Conservation (phyloP, 2,329 filamentous ascomycete genomes). For the Arthrobotrys sphaeroides region DNA sequence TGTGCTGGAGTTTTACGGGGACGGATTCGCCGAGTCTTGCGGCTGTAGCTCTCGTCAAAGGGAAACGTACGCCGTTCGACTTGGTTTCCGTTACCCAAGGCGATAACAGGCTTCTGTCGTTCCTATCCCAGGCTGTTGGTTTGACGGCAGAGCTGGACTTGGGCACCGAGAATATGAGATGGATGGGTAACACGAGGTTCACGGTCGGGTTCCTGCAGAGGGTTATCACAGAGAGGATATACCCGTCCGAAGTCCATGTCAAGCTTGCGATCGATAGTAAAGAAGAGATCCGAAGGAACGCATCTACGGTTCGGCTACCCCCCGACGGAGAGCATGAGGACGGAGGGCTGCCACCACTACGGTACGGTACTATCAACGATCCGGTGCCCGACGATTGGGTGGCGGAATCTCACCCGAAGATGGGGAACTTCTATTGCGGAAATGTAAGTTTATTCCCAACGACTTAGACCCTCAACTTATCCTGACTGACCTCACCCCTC, state of each 20-base stretch:
- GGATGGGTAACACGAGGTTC: conserved; percentile 90
- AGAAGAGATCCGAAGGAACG: conserved; percentile 69
- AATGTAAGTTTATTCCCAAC: conserved; percentile 69
- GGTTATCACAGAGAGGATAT: conserved; percentile 77
- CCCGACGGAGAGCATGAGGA: conserved; percentile 48
- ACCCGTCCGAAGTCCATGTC: conserved; percentile 87
- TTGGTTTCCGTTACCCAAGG: conserved; percentile 88
- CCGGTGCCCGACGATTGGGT: conserved; percentile 81
- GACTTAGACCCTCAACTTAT: background rate
- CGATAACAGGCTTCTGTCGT: conserved; percentile 77
- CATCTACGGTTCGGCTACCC: conserved; percentile 59
- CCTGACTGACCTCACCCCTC: background rate
- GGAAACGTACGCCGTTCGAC: conserved; percentile 77
- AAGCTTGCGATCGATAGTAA: conserved; percentile 85
- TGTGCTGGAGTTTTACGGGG: conserved; percentile 89
- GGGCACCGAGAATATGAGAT: conserved; percentile 87
- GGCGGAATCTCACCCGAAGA: conserved; percentile 74
- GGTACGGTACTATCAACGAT: conserved; percentile 82
- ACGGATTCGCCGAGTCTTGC: conserved; percentile 78
- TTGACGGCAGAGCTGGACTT: conserved; percentile 91
- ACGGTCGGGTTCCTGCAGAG: conserved; percentile 83
- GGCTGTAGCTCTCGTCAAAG: conserved; percentile 86
- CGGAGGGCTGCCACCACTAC: conserved; percentile 74
- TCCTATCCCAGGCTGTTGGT: conserved; percentile 88
- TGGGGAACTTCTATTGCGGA: conserved; percentile 93